These are phyloP conservation scores for Vigna trinervia DNA, from an alignment of 306 rosid species.

Conservation along the genomic window DNA sequence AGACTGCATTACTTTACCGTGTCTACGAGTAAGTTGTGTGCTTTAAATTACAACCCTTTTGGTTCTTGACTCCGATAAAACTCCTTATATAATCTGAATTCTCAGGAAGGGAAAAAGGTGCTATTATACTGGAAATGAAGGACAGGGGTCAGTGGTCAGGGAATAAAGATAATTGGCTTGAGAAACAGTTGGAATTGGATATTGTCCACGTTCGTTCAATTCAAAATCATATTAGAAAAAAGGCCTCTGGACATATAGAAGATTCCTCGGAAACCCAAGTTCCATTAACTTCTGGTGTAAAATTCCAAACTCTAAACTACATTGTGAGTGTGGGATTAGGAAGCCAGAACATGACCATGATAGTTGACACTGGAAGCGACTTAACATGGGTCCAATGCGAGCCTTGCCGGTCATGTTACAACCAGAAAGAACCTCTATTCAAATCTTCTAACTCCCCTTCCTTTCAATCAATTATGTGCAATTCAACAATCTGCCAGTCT, in stretches of 20 bases:
- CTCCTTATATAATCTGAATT: background rate
- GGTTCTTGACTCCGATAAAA: too few relatives aligned
- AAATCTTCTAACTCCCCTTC: background rate
- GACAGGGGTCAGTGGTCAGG: slow-evolving; percentile 55
- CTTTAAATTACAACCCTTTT: background rate
- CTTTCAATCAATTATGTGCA: slow-evolving; percentile 15
- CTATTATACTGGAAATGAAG: slow-evolving; percentile 65
- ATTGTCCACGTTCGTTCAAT: slow-evolving; percentile 52
- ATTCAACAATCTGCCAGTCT: slow-evolving; percentile 8
- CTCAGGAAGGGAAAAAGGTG: slow-evolving; percentile 60
- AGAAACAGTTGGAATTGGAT: slow-evolving; percentile 51
- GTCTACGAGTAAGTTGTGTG: background rate
- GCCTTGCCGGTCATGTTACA: background rate
- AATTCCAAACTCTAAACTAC: slow-evolving; percentile 15
- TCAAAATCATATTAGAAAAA: slow-evolving; percentile 34
- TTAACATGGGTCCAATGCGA: slow-evolving; percentile 12
- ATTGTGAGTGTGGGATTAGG: slow-evolving; percentile 10
- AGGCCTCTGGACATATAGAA: background rate
- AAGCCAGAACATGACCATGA: slow-evolving; percentile 8
- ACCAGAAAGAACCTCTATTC: slow-evolving; percentile 3
- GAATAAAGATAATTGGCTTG: slow-evolving; percentile 39
- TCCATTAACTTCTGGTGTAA: slow-evolving; percentile 1
- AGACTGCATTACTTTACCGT: background rate
- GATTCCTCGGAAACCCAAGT: slow-evolving; percentile 6
- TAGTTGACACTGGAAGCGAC: slow-evolving; percentile 23